phyloP scores from a whole-genome alignment of 1,284 basidiomycete genomes.

The Irpex lacteus region DNA sequence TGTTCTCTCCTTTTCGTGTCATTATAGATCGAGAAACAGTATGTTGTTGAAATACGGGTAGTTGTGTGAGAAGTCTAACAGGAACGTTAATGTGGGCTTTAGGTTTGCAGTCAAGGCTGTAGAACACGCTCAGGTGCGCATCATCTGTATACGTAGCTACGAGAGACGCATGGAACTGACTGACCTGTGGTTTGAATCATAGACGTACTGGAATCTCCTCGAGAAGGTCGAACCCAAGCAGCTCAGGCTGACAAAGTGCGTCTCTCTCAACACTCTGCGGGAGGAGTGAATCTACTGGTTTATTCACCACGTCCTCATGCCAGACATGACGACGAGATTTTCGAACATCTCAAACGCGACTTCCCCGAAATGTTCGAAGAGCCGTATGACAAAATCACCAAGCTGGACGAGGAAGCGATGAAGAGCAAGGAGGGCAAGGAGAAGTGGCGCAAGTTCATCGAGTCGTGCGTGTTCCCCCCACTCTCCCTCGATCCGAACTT shows the following conservation, averaged over 20 bases:
- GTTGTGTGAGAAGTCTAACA: not conserved
- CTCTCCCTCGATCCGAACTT: not conserved
- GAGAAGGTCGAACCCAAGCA: conserved; percentile 78
- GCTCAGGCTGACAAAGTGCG: conserved; percentile 78
- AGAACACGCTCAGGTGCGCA: conserved; percentile 84
- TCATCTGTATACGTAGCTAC: not conserved
- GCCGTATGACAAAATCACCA: conserved; percentile 65
- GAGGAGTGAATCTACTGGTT: no score
- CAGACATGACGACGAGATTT: conserved; percentile 92
- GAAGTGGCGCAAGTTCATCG: conserved; percentile 90
- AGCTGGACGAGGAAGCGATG: conserved; percentile 92
- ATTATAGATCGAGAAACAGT: conserved; percentile 93
- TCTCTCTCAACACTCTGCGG: not conserved
- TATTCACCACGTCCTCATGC: not conserved
- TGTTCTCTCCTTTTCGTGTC: not conserved
- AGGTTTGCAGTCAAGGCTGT: conserved; percentile 97
- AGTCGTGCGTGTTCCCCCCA: conserved; percentile 51
- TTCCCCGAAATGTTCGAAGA: conserved; percentile 83
- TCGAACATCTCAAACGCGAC: conserved; percentile 66
- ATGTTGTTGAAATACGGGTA: conserved; percentile 29
- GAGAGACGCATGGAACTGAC: not conserved
- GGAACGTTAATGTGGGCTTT: not conserved
- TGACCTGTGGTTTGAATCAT: conserved; percentile 7
- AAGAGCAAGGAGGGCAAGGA: conserved; percentile 92
- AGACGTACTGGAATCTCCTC: conserved; percentile 97